phyloP scores from a whole-genome alignment of 73 alveolate species.

The Paramecium caudatum region DNA sequence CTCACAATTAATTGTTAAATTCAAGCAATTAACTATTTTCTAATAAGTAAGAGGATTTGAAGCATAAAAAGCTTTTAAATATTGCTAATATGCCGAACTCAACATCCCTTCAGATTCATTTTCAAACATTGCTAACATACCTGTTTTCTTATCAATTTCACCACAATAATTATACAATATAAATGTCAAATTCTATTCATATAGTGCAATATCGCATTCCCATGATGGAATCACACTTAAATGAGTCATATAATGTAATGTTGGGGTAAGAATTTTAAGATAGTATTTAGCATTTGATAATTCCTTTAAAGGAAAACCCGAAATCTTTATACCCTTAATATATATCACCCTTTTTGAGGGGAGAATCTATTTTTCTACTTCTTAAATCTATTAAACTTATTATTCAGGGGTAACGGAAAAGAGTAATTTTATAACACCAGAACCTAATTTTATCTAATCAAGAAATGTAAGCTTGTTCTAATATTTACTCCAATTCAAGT shows the following conservation, averaged over 20 bases:
- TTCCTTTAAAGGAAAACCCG: background rate
- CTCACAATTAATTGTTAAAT: background rate
- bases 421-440: too few species aligned
- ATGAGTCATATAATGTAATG: background rate
- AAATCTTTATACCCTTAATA: background rate
- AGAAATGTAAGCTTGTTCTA: too few species aligned
- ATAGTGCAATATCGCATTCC: slow-evolving; percentile 21
- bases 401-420: too few species aligned
- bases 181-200: background rate
- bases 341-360: background rate
- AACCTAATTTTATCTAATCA: too few species aligned
- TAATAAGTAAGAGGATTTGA: slow-evolving; percentile 4
- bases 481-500: background rate
- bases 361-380: background rate
- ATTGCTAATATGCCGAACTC: slow-evolving; percentile 3
- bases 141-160: slow-evolving; percentile 10
- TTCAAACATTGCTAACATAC: background rate
- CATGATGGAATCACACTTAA: slow-evolving; percentile 17
- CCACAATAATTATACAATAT: slow-evolving; percentile 9
- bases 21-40: background rate
- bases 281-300: slow-evolving; percentile 13
- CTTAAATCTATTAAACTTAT: too few species aligned
- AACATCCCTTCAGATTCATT: background rate
- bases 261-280: background rate
- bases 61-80: slow-evolving; percentile 2